phyloP scores from a whole-genome alignment of 805 yeast genomes.

The Ogataea saltuana region DNA sequence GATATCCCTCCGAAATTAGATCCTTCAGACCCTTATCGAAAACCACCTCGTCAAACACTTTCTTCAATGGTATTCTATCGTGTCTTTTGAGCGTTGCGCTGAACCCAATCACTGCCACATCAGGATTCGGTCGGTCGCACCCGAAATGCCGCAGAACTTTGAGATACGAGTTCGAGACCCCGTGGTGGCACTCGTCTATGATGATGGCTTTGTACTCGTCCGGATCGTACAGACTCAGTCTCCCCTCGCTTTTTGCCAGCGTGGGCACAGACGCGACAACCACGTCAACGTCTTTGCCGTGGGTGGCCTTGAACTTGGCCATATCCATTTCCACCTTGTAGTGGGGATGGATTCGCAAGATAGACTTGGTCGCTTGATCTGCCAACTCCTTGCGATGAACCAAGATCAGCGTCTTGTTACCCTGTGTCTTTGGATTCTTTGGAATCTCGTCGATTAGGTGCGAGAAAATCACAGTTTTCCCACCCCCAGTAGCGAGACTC shows the following conservation, averaged over 20 bases:
- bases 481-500: constrained; percentile 91
- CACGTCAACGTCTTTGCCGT: constrained; percentile 51
- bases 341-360: constrained; percentile 49
- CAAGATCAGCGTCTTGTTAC: constrained; percentile 54
- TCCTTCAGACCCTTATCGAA: constrained; percentile 64
- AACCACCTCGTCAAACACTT: constrained; percentile 70
- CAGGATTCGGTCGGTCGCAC: constrained; percentile 42
- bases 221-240: constrained; percentile 58
- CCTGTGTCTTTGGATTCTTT: constrained; percentile 27
- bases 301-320: constrained; percentile 50
- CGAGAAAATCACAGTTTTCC: constrained; percentile 82
- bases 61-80: constrained; percentile 62
- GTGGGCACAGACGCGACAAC: constrained; percentile 79
- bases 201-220: constrained; percentile 68
- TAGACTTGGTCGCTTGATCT: constrained; percentile 59
- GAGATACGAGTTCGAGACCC: constrained; percentile 69
- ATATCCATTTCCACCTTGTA: constrained; percentile 65
- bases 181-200: constrained; percentile 92
- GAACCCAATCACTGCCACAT: constrained; percentile 71
- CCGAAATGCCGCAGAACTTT: constrained; percentile 60
- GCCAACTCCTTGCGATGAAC: constrained; percentile 85
- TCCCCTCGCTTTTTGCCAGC: constrained; percentile 40
- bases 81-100: constrained; percentile 83
- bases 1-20: constrained; percentile 68
- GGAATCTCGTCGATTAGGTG: constrained; percentile 48